phyloP scores from a whole-genome alignment of 164 flowering plant genomes.

The Platanus orientalis region DNA sequence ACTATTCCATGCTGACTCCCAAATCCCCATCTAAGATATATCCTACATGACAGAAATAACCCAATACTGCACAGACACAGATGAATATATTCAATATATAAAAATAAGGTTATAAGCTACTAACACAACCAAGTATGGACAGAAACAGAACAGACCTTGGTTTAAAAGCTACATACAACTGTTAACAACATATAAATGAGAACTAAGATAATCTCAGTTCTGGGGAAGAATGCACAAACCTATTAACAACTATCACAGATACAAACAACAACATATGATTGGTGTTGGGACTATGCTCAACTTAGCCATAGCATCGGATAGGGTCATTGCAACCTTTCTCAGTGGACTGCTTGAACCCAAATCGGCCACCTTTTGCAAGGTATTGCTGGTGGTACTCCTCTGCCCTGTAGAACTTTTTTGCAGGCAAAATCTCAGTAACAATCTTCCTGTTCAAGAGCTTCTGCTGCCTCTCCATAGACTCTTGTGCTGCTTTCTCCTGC shows the following conservation, averaged over 20 bases:
- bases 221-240: not conserved
- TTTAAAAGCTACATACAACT: not conserved
- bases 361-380: constrained; percentile 80
- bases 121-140: too few species aligned
- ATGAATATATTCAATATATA: too few species aligned
- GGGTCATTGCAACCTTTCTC: constrained; percentile 86
- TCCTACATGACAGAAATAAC: too few species aligned
- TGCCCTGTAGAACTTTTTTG: constrained; percentile 87
- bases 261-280: too few species aligned
- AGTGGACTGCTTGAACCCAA: constrained; percentile 66
- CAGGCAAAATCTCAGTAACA: constrained; percentile 83
- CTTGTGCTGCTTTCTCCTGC: constrained; percentile 72
- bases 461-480: constrained; percentile 62
- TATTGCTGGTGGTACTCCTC: constrained; percentile 95
- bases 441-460: constrained; percentile 59
- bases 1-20: too few species aligned
- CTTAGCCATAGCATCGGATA: constrained; percentile 65
- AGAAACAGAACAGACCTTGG: too few species aligned
- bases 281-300: not conserved
- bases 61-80: not conserved
- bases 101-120: too few species aligned
- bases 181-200: not conserved
- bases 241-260: not conserved
- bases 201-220: too few species aligned
- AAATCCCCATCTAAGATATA: too few species aligned